These are phyloP conservation scores for Trichoderma atroviride DNA, from an alignment of 2,329 filamentous ascomycete genomes.

Conservation along the genomic window DNA sequence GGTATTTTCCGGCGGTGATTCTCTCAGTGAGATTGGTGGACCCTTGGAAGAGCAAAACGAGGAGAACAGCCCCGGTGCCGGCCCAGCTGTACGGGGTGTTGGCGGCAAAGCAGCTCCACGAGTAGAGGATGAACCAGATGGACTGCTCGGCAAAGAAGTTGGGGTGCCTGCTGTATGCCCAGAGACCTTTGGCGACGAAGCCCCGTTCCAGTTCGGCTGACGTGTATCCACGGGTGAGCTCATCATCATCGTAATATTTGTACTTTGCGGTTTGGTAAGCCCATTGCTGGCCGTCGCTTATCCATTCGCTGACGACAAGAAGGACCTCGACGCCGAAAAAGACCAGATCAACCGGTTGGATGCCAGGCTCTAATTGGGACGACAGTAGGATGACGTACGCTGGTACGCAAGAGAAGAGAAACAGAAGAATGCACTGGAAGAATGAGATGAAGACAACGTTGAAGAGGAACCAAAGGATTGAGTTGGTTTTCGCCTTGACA, in stretches of 20 bases:
- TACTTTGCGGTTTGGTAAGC: constrained; percentile 82
- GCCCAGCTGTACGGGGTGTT: constrained; percentile 78
- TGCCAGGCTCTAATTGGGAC: constrained; percentile 60
- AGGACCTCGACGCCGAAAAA: constrained; percentile 52
- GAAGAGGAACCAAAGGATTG: constrained; percentile 74
- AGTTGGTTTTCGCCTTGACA: constrained; percentile 66
- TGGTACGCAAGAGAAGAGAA: constrained; percentile 71
- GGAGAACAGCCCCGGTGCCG: constrained; percentile 65
- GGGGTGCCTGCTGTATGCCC: constrained; percentile 86
- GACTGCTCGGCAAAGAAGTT: constrained; percentile 93
- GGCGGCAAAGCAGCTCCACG: constrained; percentile 80
- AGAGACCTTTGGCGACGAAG: constrained; percentile 82
- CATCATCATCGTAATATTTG: constrained; percentile 71
- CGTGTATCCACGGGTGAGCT: constrained; percentile 65
- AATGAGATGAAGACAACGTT: constrained; percentile 90
- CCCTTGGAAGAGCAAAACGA: constrained; percentile 82
- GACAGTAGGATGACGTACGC: constrained; percentile 81
- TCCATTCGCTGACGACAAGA: constrained; percentile 67
- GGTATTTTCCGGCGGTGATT: constrained; percentile 80
- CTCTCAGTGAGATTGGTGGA: constrained; percentile 87
- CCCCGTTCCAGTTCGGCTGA: constrained; percentile 84
- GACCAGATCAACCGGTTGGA: constrained; percentile 50
- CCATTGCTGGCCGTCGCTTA: constrained; percentile 95
- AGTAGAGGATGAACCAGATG: constrained; percentile 85
- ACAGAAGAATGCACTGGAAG: constrained; percentile 80